Conservation (phyloP, 129 eudicot species). For the Pulicaria dysenterica region DNA sequence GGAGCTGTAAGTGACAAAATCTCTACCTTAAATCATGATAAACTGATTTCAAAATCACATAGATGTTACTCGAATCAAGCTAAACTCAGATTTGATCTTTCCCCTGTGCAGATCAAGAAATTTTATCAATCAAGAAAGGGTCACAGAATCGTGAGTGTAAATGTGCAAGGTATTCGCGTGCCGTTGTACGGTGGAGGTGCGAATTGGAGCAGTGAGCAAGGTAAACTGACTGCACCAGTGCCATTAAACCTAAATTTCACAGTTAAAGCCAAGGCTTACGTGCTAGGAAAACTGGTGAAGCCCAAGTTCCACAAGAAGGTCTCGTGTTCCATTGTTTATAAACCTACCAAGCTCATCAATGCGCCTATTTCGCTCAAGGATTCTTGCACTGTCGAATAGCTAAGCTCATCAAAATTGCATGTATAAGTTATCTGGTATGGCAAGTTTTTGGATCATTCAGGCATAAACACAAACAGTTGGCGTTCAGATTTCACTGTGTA, state of each 20-base stretch:
- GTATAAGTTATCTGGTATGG: neutral
- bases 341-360: constrained; percentile 56
- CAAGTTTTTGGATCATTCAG: neutral
- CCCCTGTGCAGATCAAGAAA: constrained; percentile 49
- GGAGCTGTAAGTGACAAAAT: constrained; percentile 57
- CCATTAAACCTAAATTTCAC: constrained; percentile 56
- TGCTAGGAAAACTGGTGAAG: constrained; percentile 74
- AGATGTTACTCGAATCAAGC: neutral
- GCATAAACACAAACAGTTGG: constrained; percentile 23
- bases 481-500: constrained; percentile 3
- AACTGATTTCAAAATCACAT: neutral
- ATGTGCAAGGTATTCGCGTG: constrained; percentile 45
- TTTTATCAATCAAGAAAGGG: constrained; percentile 81
- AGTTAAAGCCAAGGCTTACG: constrained; percentile 73
- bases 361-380: constrained; percentile 53
- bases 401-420: neutral
- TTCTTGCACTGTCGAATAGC: constrained; percentile 53
- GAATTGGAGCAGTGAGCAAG: constrained; percentile 51
- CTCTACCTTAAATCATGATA: neutral
- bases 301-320: constrained; percentile 64
- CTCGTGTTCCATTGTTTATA: constrained; percentile 56
- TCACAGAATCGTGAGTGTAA: constrained; percentile 56
- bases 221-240: constrained; percentile 57
- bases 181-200: constrained; percentile 81
- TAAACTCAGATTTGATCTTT: neutral